Evolutionary conservation across 2,329 filamentous ascomycete species (phyloP).

Genomic region (Apiospora saccharicola): DNA sequence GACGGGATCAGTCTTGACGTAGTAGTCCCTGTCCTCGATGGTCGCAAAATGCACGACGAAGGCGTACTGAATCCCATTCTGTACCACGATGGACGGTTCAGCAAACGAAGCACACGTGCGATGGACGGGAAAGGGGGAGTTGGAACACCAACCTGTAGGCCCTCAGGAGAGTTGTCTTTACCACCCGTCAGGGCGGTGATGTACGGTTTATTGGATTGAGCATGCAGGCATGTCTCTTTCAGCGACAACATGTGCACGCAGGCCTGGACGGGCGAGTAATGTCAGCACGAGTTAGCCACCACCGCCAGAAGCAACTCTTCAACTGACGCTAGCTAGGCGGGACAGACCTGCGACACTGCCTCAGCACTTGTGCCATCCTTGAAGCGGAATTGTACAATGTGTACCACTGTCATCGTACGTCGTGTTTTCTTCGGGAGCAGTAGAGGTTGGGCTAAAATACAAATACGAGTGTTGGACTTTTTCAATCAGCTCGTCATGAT

Average conservation of each 20-base stretch:
- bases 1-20: conserved; percentile 48
- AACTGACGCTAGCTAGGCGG: neutral
- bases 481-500: neutral
- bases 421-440: neutral
- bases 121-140: neutral
- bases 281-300: neutral
- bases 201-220: conserved; percentile 65
- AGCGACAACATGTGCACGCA: conserved; percentile 59
- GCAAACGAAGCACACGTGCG: neutral
- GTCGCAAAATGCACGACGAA: conserved; percentile 51
- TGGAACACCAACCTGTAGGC: conserved; percentile 41
- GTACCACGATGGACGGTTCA: conserved; percentile 8
- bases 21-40: conserved; percentile 51
- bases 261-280: conserved; percentile 26
- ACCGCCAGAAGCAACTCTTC: neutral
- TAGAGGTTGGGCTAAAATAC: neutral
- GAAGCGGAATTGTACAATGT: conserved; percentile 11
- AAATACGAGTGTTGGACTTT: neutral
- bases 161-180: conserved; percentile 59
- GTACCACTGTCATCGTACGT: neutral
- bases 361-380: conserved; percentile 11
- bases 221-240: conserved; percentile 65
- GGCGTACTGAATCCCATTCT: conserved; percentile 51
- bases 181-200: conserved; percentile 66
- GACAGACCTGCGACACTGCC: neutral